Conservation (phyloP, 306 rosid genomes). For the Hippophae gyantsensis region DNA sequence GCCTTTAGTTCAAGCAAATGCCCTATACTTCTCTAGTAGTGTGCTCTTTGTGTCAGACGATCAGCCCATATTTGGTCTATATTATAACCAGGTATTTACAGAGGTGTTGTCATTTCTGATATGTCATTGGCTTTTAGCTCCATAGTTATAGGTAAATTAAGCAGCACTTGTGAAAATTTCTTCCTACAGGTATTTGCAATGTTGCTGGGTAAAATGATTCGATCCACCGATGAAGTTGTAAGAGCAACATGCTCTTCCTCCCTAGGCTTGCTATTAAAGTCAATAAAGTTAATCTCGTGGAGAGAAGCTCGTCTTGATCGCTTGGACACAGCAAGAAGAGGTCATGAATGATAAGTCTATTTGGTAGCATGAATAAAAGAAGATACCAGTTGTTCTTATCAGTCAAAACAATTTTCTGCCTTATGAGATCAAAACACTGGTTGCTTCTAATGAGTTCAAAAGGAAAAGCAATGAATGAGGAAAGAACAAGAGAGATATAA, state of each 20-base stretch:
- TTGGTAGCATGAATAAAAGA: conserved; percentile 11
- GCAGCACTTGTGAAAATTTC: conserved; percentile 15
- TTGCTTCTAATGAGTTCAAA: no score
- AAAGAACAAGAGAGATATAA: no score
- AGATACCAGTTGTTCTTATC: not conserved
- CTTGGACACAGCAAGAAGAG: conserved; percentile 33
- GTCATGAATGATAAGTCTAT: conserved; percentile 22
- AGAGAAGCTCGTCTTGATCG: conserved; percentile 41
- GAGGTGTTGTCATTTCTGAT: conserved; percentile 10
- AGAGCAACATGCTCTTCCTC: conserved; percentile 88
- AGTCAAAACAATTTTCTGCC: no score
- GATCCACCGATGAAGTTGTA: conserved; percentile 64
- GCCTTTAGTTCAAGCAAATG: conserved; percentile 94
- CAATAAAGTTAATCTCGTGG: conserved; percentile 52
- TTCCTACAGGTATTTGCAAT: conserved; percentile 61
- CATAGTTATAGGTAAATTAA: not conserved
- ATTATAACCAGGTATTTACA: conserved; percentile 59
- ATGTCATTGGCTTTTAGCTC: not conserved
- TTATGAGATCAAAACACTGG: no score
- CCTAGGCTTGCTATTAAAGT: conserved; percentile 74
- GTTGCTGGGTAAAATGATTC: conserved; percentile 70
- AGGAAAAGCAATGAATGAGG: no score
- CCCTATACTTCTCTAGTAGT: conserved; percentile 78
- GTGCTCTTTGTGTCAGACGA: conserved; percentile 63
- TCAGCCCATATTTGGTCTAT: conserved; percentile 61